Evolutionary conservation across 345 rosid genomes (phyloP).

Genomic region (Eucalyptus lansdowneana): DNA sequence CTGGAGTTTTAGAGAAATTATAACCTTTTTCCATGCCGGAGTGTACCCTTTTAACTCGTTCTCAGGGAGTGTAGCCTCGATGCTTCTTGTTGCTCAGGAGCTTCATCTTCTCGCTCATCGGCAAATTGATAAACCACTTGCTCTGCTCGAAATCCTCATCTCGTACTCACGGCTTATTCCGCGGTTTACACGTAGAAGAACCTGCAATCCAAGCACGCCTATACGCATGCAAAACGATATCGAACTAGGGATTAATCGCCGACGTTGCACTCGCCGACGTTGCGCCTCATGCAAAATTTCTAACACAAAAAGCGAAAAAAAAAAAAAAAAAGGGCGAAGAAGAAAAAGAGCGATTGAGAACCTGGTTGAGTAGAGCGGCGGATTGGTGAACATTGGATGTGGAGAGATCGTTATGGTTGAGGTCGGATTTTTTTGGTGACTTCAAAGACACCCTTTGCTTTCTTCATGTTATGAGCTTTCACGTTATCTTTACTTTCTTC

Average conservation of each 20-base stretch:
- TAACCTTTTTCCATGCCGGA: background rate
- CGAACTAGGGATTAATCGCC: background rate
- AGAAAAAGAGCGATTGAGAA: background rate
- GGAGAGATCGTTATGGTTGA: constrained; percentile 51
- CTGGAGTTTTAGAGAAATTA: too few species aligned
- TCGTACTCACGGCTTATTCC: constrained; percentile 53
- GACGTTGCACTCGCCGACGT: background rate
- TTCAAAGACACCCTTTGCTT: background rate
- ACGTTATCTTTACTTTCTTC: background rate
- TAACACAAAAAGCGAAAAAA: background rate
- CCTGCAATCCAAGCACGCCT: constrained; percentile 76
- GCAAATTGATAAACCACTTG: constrained; percentile 43
- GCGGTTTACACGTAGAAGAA: constrained; percentile 75
- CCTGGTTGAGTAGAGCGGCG: constrained; percentile 46
- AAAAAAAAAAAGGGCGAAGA: background rate
- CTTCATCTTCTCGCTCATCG: constrained; percentile 6
- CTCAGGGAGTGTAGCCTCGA: constrained; percentile 53
- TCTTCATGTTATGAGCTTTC: background rate
- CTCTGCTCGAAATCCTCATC: constrained; percentile 49
- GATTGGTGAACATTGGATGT: constrained; percentile 12
- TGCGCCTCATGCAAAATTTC: background rate
- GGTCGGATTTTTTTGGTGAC: constrained; percentile 8
- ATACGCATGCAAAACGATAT: background rate
- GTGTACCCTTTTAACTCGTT: background rate
- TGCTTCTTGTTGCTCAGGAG: constrained; percentile 52